Percentiles rank a stretch among this genome's conserved stretches.
phyloP scores from a whole-genome alignment of 495 filamentous ascomycete genomes.

The Trichoderma parareesei region DNA sequence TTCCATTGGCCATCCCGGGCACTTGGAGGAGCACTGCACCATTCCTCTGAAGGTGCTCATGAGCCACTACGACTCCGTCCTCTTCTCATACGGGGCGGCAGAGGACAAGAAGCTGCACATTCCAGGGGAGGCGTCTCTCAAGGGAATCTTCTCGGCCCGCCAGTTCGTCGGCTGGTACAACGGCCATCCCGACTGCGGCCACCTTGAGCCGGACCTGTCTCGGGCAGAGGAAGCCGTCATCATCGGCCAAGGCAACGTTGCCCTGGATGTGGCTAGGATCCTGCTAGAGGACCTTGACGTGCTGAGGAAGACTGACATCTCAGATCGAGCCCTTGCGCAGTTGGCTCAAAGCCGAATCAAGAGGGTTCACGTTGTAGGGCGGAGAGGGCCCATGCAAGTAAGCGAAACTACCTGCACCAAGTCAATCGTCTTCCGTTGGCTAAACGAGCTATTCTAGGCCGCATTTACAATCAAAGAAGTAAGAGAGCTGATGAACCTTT shows the following conservation, averaged over 20 bases:
- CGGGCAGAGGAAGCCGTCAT: constrained; percentile 77
- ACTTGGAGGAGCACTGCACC: constrained; percentile 35
- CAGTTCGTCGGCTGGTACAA: constrained; percentile 99
- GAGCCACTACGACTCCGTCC: constrained; percentile 82
- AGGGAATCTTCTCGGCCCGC: constrained; percentile 77
- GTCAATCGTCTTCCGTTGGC: not conserved
- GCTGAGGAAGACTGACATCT: constrained; percentile 78
- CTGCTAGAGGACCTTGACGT: constrained; percentile 63
- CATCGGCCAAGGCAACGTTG: constrained; percentile 93
- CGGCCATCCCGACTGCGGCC: constrained; percentile 75
- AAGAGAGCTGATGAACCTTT: constrained; percentile 77
- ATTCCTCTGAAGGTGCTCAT: constrained; percentile 61
- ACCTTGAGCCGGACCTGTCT: constrained; percentile 67
- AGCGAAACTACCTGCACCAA: not conserved
- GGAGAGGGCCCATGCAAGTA: constrained; percentile 81
- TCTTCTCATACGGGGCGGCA: constrained; percentile 89
- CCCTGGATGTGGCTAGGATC: constrained; percentile 86
- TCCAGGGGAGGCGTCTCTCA: constrained; percentile 63
- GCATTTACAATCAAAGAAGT: constrained; percentile 92
- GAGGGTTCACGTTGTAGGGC: constrained; percentile 73
- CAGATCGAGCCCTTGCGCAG: constrained; percentile 68
- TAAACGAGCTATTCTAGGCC: constrained; percentile 41
- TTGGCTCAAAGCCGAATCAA: constrained; percentile 67
- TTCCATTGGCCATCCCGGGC: constrained; percentile 54
- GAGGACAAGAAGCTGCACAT: constrained; percentile 72